Base-by-base conservation (phyloP, 257 asterid genomes). In the Nyctanthes arbortristis region DNA sequence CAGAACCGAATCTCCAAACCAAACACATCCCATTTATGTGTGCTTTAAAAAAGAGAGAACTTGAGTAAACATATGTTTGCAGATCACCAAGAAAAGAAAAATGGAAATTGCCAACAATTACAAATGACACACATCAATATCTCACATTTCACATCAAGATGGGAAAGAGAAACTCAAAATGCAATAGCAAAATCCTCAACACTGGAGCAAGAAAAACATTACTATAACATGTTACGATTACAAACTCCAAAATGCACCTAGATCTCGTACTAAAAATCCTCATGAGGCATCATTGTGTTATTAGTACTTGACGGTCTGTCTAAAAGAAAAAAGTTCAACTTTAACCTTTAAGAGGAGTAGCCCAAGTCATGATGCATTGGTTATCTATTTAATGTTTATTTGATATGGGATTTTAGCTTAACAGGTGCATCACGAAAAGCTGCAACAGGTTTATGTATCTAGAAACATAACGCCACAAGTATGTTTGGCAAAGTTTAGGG, bases 1-100 rank as follows among this genome's bases (percentile, higher is more conserved):
- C 28, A 76, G 61, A 57, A 63, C 32, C 36, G 16, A 54, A 69
- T 18, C n/a, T 52, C 30, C 31, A 24, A 52, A 35, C n/a, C n/a
- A n/a, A n/a, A n/a, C n/a, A n/a, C n/a, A n/a, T n/a, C n/a, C n/a
- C n/a, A n/a, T n/a, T n/a, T n/a, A n/a, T n/a, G n/a, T n/a, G n/a
- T n/a, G n/a, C n/a, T n/a, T n/a, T n/a, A n/a, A n/a, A n/a, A n/a
- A n/a, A n/a, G n/a, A n/a, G n/a, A n/a, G n/a, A n/a, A n/a, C n/a
- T n/a, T n/a, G 59, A 52, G 31, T 20, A 16, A 24, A 52, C 27
- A 52, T 20, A 8, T 52, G 12, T 22, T 22, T 11, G 31, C 30
- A 52, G 14, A 20, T 52, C 59, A 24, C 31, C 16, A 24, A 0
- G 31, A 10, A 52, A 9, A 52, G 7, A 52, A 22, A 20, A 22